These are phyloP conservation scores for Suillus variegatus DNA, from an alignment of 768 basidiomycete genomes.

Conservation along the genomic window DNA sequence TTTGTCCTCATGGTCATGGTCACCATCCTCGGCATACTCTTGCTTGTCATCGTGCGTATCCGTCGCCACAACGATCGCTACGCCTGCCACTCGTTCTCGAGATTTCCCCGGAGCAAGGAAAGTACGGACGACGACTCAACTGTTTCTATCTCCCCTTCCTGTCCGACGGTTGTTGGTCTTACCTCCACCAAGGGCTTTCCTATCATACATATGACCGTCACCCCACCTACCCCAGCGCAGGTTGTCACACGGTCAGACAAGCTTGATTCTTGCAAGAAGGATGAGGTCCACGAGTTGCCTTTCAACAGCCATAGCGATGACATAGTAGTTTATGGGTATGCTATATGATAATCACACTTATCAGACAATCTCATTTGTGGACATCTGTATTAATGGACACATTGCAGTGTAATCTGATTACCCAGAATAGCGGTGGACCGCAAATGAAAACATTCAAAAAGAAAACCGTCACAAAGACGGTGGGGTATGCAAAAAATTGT, in stretches of 20 bases:
- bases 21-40: slow-evolving; percentile 2
- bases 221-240: slow-evolving; percentile 14
- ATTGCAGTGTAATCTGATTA: background rate
- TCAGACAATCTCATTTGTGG: background rate
- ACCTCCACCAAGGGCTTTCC: background rate
- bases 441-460: background rate
- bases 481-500: slow-evolving; percentile 28
- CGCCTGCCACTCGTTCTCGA: background rate
- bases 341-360: background rate
- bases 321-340: background rate
- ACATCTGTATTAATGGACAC: background rate
- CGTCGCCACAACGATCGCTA: background rate
- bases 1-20: background rate
- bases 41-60: slow-evolving; percentile 2
- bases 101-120: slow-evolving; percentile 1
- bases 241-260: background rate
- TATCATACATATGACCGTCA: slow-evolving; percentile 10
- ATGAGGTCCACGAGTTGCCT: background rate
- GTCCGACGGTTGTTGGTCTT: slow-evolving; percentile 9
- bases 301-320: background rate
- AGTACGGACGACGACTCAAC: background rate
- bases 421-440: background rate
- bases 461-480: slow-evolving; percentile 28
- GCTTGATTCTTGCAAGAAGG: background rate
- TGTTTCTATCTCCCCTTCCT: slow-evolving; percentile 6